Base-by-base conservation (phyloP, 495 filamentous ascomycete species). In the Penicillium roqueforti region DNA sequence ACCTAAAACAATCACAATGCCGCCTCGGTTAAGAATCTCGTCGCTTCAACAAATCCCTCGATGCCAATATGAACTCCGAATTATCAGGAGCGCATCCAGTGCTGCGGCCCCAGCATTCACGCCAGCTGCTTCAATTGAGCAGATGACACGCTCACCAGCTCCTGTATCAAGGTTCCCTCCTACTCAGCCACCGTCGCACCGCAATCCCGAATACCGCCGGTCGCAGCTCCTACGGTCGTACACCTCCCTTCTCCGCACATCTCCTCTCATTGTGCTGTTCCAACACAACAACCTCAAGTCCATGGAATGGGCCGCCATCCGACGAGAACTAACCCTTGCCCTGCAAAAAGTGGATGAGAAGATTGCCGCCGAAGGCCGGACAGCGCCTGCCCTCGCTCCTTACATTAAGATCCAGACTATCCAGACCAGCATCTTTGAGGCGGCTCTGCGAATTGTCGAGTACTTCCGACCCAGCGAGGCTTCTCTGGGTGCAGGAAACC, bases 211-310 rank as follows among this genome's bases (percentile, higher is more conserved):
- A 59, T 82, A 85, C 65, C 88, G 93, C 57, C 95, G 97, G 75
- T 86, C 92, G n/a, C 92, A 97, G 69, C 85, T 98, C 40, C 86
- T 95, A 58, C 85, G 93, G 44, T 82, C 87, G 69, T 98, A 98
- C 76, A 92, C 92, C 53, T 95, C 95, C 7, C 79, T 97, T 55
- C 83, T 98, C 55, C 90, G 88, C 39, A 91, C 91, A 34, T 85
- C 88, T 16, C 91, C 93, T 41, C 72, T 97, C 22, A 86, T 96
- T 64, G 81, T 98, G 54, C 76, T 97, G 62, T 92, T 98, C 79
- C 92, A 97, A 72, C 93, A 97, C 80, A 96, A 92, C 80, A 97
- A 97, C 70, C 76, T 98, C 47, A 87, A 86, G 47, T 83, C 91
- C 4, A 75, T 78, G 37, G 93, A 98, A 80, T 96, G 91, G 92